These are phyloP conservation scores for Exophiala bonariae DNA, from an alignment of 2,329 filamentous ascomycete species.

Conservation along the genomic window DNA sequence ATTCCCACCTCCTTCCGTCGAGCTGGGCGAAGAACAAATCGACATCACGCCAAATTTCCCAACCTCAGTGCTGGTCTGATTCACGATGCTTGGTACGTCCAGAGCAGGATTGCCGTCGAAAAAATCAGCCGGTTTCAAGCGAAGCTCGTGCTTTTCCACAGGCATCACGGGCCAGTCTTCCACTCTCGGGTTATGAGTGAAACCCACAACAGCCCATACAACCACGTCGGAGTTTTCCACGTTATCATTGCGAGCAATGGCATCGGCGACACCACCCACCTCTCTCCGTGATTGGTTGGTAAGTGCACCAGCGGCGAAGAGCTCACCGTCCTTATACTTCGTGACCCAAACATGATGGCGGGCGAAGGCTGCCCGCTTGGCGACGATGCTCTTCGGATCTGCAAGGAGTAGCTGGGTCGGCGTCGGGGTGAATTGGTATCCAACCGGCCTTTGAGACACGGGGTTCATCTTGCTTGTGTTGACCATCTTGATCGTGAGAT, in stretches of 20 bases:
- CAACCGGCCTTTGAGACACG: slow-evolving; percentile 43
- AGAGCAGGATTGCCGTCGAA: too few relatives aligned
- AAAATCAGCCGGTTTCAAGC: too few relatives aligned
- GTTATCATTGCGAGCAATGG: slow-evolving; percentile 41
- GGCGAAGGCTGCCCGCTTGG: slow-evolving; percentile 48
- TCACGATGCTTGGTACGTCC: too few relatives aligned
- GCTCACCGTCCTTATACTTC: slow-evolving; percentile 48
- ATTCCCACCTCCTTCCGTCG: too few relatives aligned
- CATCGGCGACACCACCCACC: slow-evolving; percentile 45
- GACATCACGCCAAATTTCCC: too few relatives aligned
- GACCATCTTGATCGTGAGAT: slow-evolving; percentile 50
- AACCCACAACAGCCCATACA: slow-evolving; percentile 50
- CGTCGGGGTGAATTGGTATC: slow-evolving; percentile 49
- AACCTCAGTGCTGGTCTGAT: too few relatives aligned
- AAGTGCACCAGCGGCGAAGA: slow-evolving; percentile 51
- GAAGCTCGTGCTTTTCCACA: too few relatives aligned
- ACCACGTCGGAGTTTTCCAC: slow-evolving; percentile 49
- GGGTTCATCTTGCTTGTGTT: slow-evolving; percentile 46
- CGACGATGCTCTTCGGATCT: slow-evolving; percentile 43
- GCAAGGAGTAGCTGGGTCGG: slow-evolving; percentile 51
- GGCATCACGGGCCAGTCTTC: slow-evolving; percentile 52
- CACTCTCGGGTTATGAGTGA: slow-evolving; percentile 52
- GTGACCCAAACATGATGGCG: slow-evolving; percentile 54
- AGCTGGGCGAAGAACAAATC: too few relatives aligned
- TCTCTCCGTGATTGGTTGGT: slow-evolving; percentile 48